Evolutionary conservation across 1,284 basidiomycete genomes (phyloP).

Genomic region (Phlebopus sp.): DNA sequence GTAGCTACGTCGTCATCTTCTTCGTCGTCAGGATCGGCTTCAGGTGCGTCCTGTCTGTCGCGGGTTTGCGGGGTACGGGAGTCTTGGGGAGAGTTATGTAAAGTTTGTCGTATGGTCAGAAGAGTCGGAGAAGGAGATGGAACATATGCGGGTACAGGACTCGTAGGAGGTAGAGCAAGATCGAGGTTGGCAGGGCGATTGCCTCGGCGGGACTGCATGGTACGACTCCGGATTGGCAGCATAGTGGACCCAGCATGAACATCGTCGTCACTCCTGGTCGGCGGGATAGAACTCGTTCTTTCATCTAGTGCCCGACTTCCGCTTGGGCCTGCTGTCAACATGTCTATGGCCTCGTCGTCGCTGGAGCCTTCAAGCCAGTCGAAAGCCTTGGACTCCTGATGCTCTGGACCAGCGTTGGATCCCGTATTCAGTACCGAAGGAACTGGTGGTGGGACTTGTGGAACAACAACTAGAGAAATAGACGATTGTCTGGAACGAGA

Average conservation of each 20-base stretch:
- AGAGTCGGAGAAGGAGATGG: slow-evolving; percentile 65
- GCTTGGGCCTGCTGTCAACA: slow-evolving; percentile 73
- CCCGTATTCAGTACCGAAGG: slow-evolving; percentile 28
- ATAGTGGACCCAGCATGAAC: slow-evolving; percentile 15
- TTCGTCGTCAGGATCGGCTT: slow-evolving; percentile 57
- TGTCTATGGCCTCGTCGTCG: slow-evolving; percentile 79
- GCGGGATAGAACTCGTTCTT: slow-evolving; percentile 60
- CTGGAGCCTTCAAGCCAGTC: slow-evolving; percentile 67
- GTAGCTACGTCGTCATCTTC: slow-evolving; percentile 51
- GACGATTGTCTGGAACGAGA: slow-evolving; percentile 37
- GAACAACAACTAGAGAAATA: slow-evolving; percentile 58
- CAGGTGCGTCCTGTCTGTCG: slow-evolving; percentile 32
- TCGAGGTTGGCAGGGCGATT: slow-evolving; percentile 65
- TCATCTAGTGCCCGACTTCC: slow-evolving; percentile 79
- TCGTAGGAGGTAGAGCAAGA: slow-evolving; percentile 45
- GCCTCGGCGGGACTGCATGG: slow-evolving; percentile 39
- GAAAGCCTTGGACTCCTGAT: slow-evolving; percentile 46
- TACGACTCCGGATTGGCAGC: slow-evolving; percentile 32
- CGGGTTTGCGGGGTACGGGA: slow-evolving; percentile 9
- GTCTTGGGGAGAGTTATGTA: slow-evolving; percentile 41
- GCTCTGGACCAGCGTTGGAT: slow-evolving; percentile 6
- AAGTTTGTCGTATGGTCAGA: slow-evolving; percentile 59
- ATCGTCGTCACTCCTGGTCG: slow-evolving; percentile 22
- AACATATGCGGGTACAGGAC: slow-evolving; percentile 38
- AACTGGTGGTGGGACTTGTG: slow-evolving; percentile 43